phyloP scores from a whole-genome alignment of 2,329 filamentous ascomycete genomes.

The Cadophora sp. region DNA sequence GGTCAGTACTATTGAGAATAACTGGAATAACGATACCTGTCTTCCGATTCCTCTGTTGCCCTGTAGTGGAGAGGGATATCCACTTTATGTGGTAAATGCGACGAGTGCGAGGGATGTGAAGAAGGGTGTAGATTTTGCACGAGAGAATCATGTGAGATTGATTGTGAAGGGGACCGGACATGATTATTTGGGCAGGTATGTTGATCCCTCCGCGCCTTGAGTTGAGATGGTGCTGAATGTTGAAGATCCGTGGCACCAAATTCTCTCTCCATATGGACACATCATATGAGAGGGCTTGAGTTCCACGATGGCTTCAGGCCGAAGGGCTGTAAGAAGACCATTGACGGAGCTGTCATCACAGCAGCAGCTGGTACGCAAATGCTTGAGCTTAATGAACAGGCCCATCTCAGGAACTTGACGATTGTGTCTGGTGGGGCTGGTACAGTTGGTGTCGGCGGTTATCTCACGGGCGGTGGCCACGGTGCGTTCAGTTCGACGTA shows the following conservation, averaged over 20 bases:
- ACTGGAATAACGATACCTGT: conserved; percentile 58
- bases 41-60: conserved; percentile 49
- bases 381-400: conserved; percentile 53
- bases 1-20: conserved; percentile 48
- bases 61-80: conserved; percentile 50
- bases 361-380: conserved; percentile 60
- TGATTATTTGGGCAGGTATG: conserved; percentile 44
- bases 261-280: conserved; percentile 60
- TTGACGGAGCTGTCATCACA: conserved; percentile 57
- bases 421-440: conserved; percentile 62
- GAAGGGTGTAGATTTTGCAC: conserved; percentile 46
- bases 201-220: neutral
- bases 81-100: conserved; percentile 48
- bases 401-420: conserved; percentile 52
- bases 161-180: conserved; percentile 54
- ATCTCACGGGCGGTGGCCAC: conserved; percentile 67
- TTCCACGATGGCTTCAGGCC: conserved; percentile 52
- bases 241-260: conserved; percentile 47
- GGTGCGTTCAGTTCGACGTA: conserved; percentile 57
- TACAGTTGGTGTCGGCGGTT: conserved; percentile 66
- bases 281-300: conserved; percentile 50
- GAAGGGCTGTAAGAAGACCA: conserved; percentile 48
- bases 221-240: neutral
- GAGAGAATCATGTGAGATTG: conserved; percentile 44
- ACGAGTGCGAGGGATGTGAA: conserved; percentile 36